Evolutionary conservation across 139 green algal species (phyloP).

Genomic region (Chlamydomonas schloesseri): DNA sequence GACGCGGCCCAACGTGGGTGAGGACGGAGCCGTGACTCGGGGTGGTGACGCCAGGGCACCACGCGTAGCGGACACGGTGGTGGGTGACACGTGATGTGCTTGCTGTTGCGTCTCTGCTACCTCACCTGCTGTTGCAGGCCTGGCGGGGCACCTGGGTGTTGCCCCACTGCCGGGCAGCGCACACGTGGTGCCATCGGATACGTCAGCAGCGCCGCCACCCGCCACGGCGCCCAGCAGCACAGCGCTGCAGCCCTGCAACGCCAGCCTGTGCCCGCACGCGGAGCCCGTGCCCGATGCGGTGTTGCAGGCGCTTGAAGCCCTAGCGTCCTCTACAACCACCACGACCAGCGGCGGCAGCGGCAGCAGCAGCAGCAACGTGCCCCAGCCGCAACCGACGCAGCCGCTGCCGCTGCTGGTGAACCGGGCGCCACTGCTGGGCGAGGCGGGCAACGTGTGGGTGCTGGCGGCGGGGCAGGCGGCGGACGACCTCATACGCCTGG

Average conservation of each 20-base stretch:
- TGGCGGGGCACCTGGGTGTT: not conserved
- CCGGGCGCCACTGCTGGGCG: conserved; percentile 14
- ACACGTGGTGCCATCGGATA: not conserved
- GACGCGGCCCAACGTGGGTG: no score
- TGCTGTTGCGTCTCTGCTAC: no score
- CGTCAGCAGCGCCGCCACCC: not conserved
- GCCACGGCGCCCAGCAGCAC: not conserved
- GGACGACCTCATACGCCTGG: not conserved
- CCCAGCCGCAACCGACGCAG: no score
- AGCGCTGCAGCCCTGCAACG: not conserved
- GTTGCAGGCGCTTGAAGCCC: not conserved
- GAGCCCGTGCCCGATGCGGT: not conserved
- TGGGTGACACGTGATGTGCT: not conserved
- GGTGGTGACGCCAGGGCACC: no score
- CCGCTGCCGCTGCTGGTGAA: conserved; percentile 4
- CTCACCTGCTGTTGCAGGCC: not conserved
- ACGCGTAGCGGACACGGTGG: no score
- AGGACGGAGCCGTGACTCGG: no score
- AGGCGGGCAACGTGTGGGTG: not conserved
- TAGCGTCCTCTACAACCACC: no score
- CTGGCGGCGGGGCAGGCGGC: not conserved
- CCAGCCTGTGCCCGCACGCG: not conserved
- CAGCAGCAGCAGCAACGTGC: not conserved
- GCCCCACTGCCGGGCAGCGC: conserved; percentile 1
- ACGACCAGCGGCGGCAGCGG: not conserved